Base-by-base conservation (phyloP, 2,329 filamentous ascomycete genomes). In the Arachnopeziza araneosa region DNA sequence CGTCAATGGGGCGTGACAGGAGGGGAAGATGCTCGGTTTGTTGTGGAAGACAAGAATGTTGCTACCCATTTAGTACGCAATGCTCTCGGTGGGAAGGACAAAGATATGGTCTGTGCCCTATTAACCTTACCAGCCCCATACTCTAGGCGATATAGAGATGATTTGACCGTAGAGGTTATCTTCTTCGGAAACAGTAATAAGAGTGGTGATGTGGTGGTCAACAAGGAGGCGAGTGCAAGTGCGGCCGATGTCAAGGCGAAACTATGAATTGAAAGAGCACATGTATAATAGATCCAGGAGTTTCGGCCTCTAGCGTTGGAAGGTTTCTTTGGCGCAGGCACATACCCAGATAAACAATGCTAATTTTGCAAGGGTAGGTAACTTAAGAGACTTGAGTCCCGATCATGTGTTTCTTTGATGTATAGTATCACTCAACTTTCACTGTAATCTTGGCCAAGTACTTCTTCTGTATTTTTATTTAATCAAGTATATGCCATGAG, bases 11-110 rank as follows among this genome's bases (percentile, higher is more conserved):
- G 93, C 54, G 86, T 96, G 30, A 86, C 87, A 51, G 83, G 84
- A 6, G 83, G 86, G 51, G 81, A 88, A 68, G 86, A 88, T 68
- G 86, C 89, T 68, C 83, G 95, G n/a, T 99, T 98, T 69, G 86
- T 96, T 1, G 90, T 96, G 12, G 87, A 96, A 77, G 96, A 99
- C 74, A 92, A 93, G 78, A 99, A 99, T 67, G 95, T 89, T 8
- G 95, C 95, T 0, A 99, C 95, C 1, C 95, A 99, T 77, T 83
- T 99, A 54, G 90, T 98, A 54, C 86, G 95, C 64, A 99, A 99
- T 71, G 95, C 95, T 0, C 84, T 99, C 30, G 95, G 95, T 58
- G 95, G 95, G 12, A 92, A 89, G 73, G 93, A 99, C 70, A 86
- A 87, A 69, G 96, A 99, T 76, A 95, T 96, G 81, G 84, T 99